Base-by-base conservation (phyloP, 768 basidiomycete genomes). In the Auriscalpium microsporum region DNA sequence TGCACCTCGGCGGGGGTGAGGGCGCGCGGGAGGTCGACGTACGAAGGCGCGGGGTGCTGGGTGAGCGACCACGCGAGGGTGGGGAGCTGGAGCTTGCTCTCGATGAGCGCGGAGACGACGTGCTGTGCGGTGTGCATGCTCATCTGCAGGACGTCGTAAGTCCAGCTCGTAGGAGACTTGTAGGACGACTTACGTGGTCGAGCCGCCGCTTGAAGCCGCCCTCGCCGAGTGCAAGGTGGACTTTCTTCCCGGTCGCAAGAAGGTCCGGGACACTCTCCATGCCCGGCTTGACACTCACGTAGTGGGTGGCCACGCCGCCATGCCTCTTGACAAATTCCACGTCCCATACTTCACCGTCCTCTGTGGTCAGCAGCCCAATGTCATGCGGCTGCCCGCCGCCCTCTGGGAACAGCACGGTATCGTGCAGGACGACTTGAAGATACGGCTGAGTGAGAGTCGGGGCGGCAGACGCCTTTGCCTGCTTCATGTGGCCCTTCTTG, bases 1-100 rank as follows among this genome's bases (percentile, higher is more conserved):
- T 69, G 64, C 52, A 90, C 79, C 69, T 91, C 86, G 40, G 81
- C 81, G 1, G 67, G 58, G 4, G 81, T 78, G 73, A 90, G 81
- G 14, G 81, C 76, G 21, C 86, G 79, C 7, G 85, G 80, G 13
- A 92, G 71, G 68, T 93, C 89, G 38, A 93, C 77, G 65, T 92
- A 91, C 62, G 80, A 85, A 0, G 86, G 85, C 7, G 75, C 68
- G 8, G 90, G 87, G 60, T 74, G 80, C 16, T 74, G 70, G 0
- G 85, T 83, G 54, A 91, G 73, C n/a, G 87, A 86, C 90, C 90
- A 92, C 2, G 86, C 85, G 19, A 90, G 75, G 2, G 90, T 92
- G 8, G 82, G 81, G 28, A 90, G 73, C 35, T 78, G 68, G 40
- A 88, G 73, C 4, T 70, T 72, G 21, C 75, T 73, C 63, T 91